Conservation (phyloP, 148 eudicot genomes). For the Simmondsia chinensis region DNA sequence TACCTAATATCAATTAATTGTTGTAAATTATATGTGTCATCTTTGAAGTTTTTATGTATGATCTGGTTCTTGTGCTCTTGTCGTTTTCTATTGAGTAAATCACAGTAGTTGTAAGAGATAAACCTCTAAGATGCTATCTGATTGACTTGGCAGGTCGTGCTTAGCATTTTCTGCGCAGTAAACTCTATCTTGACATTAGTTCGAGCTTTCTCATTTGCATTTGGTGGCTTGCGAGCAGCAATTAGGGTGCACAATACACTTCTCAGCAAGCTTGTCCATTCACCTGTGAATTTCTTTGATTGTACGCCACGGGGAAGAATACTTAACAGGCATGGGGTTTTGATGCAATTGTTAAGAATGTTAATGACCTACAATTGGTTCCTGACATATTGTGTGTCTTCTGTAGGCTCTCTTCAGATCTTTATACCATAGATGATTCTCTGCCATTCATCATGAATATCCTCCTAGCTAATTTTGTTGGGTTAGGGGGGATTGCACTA, state of each 20-base stretch:
- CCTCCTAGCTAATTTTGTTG: slow-evolving; percentile 89
- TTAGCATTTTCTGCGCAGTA: slow-evolving; percentile 57
- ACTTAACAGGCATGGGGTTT: slow-evolving; percentile 65
- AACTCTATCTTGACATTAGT: slow-evolving; percentile 72
- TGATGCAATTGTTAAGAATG: not conserved
- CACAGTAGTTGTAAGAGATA: too few relatives aligned
- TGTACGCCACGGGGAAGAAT: slow-evolving; percentile 92
- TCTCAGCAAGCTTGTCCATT: slow-evolving; percentile 53
- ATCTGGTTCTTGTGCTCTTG: too few relatives aligned
- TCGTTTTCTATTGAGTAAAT: too few relatives aligned
- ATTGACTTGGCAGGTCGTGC: slow-evolving; percentile 43
- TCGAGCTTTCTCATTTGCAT: slow-evolving; percentile 93
- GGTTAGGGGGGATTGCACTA: slow-evolving; percentile 71
- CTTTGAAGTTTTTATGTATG: too few relatives aligned
- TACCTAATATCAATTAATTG: too few relatives aligned
- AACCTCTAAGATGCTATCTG: not conserved
- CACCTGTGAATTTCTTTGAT: slow-evolving; percentile 80
- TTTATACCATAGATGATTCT: slow-evolving; percentile 89
- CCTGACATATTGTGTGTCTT: slow-evolving; percentile 11
- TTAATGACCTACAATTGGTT: not conserved
- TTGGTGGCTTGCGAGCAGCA: slow-evolving; percentile 94
- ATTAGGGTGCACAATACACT: slow-evolving; percentile 63
- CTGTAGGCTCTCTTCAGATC: slow-evolving; percentile 92
- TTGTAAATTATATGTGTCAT: too few relatives aligned
- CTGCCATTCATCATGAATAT: slow-evolving; percentile 98